phyloP scores from a whole-genome alignment of 106 monocot species.

The Iris macrosiphon region DNA sequence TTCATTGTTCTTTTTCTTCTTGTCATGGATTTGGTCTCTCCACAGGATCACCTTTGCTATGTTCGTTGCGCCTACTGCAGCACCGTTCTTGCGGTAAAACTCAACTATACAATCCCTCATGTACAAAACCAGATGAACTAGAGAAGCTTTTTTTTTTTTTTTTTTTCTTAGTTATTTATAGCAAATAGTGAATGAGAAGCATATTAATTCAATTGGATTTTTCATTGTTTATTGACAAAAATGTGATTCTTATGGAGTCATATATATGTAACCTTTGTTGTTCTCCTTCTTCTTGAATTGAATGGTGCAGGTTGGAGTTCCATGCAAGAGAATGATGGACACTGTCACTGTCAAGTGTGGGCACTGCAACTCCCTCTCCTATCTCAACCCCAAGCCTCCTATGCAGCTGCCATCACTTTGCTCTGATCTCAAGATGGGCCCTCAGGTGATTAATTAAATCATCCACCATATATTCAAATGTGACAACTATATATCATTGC shows the following conservation, averaged over 20 bases:
- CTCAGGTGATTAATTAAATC: constrained; percentile 10
- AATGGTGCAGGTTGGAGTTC: constrained; percentile 22
- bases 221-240: too few species aligned
- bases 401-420: constrained; percentile 4
- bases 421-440: constrained; percentile 1
- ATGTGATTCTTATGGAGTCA: too few species aligned
- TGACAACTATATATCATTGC: not conserved
- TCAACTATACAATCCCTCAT: too few species aligned
- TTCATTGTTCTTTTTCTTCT: not conserved
- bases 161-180: too few species aligned
- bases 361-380: constrained; percentile 24
- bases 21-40: constrained; percentile 20
- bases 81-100: constrained; percentile 26
- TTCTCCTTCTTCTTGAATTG: not conserved
- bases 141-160: too few species aligned
- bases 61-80: constrained; percentile 26
- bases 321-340: constrained; percentile 28
- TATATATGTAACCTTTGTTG: too few species aligned
- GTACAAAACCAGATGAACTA: too few species aligned
- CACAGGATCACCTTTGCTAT: constrained; percentile 24
- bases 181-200: too few species aligned
- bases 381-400: constrained; percentile 8
- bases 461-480: not conserved
- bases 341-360: constrained; percentile 29
- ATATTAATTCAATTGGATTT: too few species aligned